Evolutionary conservation across 1,284 basidiomycete genomes (phyloP).

Genomic region (Cutaneotrichosporon dermatis): DNA sequence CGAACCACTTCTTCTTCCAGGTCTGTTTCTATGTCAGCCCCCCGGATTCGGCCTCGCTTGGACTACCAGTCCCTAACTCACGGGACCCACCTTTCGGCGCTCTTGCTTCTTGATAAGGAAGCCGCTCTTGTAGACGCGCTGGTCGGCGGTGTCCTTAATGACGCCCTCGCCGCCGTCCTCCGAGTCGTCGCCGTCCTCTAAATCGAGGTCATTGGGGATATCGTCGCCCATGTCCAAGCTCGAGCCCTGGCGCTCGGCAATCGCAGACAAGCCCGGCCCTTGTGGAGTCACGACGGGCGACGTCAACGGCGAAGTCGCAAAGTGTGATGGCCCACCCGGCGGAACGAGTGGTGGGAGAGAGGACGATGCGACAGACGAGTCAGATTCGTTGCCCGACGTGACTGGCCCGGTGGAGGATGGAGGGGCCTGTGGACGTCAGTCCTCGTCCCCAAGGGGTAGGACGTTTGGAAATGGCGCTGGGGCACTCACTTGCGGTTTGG

Average conservation of each 20-base stretch:
- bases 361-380: conserved; percentile 66
- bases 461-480: not conserved
- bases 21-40: conserved; percentile 6
- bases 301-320: conserved; percentile 16
- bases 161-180: conserved; percentile 53
- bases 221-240: not conserved
- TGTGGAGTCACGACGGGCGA: conserved; percentile 19
- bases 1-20: conserved; percentile 99
- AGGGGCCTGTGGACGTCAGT: not conserved
- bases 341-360: conserved; percentile 38
- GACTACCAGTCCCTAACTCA: too few species aligned
- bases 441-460: not conserved
- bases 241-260: conserved; percentile 23
- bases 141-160: conserved; percentile 53
- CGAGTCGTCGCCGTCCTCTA: conserved; percentile 63
- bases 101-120: conserved; percentile 96
- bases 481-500: conserved; percentile 2
- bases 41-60: too few species aligned
- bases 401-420: not conserved
- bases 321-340: too few species aligned
- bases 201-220: conserved; percentile 47
- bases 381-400: conserved; percentile 66
- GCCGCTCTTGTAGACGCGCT: conserved; percentile 79
- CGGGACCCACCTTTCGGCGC: conserved; percentile 72
- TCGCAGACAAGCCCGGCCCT: conserved; percentile 29